These are phyloP conservation scores for Goffeauzyma gilvescens DNA, from an alignment of 768 basidiomycete species.

Conservation along the genomic window DNA sequence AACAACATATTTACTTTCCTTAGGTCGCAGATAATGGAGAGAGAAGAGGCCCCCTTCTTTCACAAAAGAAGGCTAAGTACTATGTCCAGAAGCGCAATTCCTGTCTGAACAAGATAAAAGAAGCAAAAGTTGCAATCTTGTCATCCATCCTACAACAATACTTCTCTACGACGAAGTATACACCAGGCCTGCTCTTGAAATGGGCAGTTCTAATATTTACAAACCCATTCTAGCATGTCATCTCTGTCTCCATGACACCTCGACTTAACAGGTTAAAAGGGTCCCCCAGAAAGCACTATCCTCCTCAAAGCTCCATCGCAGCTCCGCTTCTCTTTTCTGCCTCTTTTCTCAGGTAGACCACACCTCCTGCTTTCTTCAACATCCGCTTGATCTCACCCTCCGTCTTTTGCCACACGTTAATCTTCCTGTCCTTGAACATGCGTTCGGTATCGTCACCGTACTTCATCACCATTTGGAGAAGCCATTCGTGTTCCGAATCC, in stretches of 20 bases:
- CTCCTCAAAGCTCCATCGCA: conserved; percentile 6
- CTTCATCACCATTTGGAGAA: conserved; percentile 47
- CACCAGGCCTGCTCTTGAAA: not conserved
- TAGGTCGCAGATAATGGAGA: too few species aligned
- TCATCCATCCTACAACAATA: too few species aligned
- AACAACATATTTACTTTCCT: too few species aligned
- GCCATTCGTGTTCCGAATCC: conserved; percentile 46
- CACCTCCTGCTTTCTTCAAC: conserved; percentile 29
- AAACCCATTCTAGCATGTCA: not conserved
- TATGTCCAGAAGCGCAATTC: too few species aligned
- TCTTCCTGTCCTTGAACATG: conserved; percentile 61
- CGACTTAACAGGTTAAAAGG: too few species aligned
- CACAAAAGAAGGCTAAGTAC: too few species aligned
- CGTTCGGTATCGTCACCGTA: conserved; percentile 51
- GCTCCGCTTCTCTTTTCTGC: not conserved
- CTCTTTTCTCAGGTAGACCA: conserved; percentile 14
- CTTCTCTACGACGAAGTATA: not conserved
- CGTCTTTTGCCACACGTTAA: conserved; percentile 71
- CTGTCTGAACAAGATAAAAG: too few species aligned
- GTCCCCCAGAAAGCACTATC: too few species aligned
- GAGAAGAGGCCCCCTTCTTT: too few species aligned
- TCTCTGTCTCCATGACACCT: not conserved
- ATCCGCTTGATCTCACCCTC: conserved; percentile 45
- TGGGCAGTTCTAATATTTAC: not conserved
- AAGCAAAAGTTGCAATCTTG: too few species aligned